Conservation (phyloP, 441 rosid species). For the California macrophylla region DNA sequence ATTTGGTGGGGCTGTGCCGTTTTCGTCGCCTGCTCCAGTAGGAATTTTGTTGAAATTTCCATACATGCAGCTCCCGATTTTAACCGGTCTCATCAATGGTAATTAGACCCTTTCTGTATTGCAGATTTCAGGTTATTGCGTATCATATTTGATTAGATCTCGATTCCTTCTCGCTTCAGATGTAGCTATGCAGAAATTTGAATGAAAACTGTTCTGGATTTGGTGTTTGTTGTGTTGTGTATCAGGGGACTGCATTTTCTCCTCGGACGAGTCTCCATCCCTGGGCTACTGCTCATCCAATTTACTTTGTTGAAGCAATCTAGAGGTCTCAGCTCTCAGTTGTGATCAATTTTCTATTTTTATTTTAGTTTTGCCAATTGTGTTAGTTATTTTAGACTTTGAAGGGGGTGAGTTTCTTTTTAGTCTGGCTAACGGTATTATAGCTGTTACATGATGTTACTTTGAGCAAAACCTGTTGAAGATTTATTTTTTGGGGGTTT, state of each 20-base stretch:
- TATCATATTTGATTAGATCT: neutral
- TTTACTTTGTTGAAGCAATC: constrained; percentile 8
- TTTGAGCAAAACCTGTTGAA: constrained; percentile 1
- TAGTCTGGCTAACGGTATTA: constrained; percentile 1
- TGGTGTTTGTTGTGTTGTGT: constrained; percentile 4
- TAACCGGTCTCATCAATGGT: neutral
- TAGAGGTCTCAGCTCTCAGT: constrained; percentile 10
- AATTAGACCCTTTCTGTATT: neutral
- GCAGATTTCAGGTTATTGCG: neutral
- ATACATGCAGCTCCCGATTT: neutral
- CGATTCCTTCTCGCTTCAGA: neutral
- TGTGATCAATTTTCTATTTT: neutral
- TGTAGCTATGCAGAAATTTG: constrained; percentile 3
- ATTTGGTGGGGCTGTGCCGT: neutral
- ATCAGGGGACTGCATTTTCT: constrained; percentile 8
- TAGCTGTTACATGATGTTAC: constrained; percentile 3
- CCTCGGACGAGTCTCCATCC: neutral
- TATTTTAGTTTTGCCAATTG: neutral
- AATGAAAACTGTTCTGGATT: neutral
- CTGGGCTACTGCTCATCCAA: neutral
- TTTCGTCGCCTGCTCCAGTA: neutral
- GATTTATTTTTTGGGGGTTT: neutral
- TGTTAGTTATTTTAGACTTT: neutral
- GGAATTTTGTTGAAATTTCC: constrained; percentile 1
- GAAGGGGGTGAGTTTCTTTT: neutral